Percentiles rank a stretch among this genome's conserved stretches.
These are phyloP conservation scores for Mycena sp. DNA, from an alignment of 1,284 basidiomycete genomes.

Conservation along the genomic window DNA sequence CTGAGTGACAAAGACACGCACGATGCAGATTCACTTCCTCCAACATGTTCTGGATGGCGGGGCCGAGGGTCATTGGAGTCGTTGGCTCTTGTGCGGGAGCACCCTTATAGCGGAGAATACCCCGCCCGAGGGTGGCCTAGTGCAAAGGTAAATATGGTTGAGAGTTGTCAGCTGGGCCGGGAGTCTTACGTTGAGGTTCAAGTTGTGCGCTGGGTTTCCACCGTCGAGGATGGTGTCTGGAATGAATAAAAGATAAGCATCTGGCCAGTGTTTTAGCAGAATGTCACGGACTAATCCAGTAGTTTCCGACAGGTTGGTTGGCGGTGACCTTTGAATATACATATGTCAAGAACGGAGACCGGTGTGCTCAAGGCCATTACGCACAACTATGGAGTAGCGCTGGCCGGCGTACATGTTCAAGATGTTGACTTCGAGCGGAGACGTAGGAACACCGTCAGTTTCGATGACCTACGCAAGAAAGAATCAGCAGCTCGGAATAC, in stretches of 20 bases:
- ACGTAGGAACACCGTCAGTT: conserved; percentile 36
- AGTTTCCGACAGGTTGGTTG: conserved; percentile 51
- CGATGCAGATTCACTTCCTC: conserved; percentile 21
- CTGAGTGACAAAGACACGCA: too few relatives aligned
- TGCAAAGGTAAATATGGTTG: background rate
- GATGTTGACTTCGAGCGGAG: conserved; percentile 42
- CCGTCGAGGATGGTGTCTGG: conserved; percentile 37
- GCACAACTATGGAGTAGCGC: conserved; percentile 48
- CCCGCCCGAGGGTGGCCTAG: conserved; percentile 36
- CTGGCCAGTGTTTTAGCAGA: background rate
- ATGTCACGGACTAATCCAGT: conserved; percentile 46
- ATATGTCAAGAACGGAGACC: background rate
- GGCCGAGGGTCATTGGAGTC: conserved; percentile 42
- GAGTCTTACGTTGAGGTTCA: conserved; percentile 33
- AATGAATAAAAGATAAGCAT: background rate
- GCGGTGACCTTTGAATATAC: conserved; percentile 40
- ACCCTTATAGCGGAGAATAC: conserved; percentile 49
- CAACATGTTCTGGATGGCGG: conserved; percentile 24
- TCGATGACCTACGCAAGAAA: conserved; percentile 39
- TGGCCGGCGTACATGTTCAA: conserved; percentile 48
- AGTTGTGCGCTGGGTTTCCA: conserved; percentile 37
- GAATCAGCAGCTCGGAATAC: conserved; percentile 3
- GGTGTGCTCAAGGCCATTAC: background rate
- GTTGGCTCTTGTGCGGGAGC: conserved; percentile 45
- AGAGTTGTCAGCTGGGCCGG: background rate